Evolutionary conservation across 495 filamentous ascomycete genomes (phyloP), one percentile per base, ranked within the genome.

Genomic region (Daldinia grandis): DNA sequence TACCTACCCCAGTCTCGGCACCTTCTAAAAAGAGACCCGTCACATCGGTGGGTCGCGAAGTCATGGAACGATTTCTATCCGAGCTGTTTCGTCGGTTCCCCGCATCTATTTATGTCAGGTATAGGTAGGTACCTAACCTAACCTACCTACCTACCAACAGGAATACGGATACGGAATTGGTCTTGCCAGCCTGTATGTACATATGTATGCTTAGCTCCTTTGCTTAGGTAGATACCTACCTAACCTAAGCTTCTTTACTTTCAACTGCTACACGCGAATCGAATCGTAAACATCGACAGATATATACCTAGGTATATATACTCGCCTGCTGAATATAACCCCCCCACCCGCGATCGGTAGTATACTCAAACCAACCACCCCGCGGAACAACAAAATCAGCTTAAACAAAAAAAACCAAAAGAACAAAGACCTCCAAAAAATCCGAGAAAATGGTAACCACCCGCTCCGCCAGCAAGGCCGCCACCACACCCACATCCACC

Each of bases 371-470:
- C n/a, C n/a, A n/a, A n/a, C n/a, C n/a, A n/a, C 17, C 33, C 30
- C 27, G 54, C 30, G 19, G 54, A 24, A 35, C 17, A 35, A 4
- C 30, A 3, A 56, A 35, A 56, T 17, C n/a, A 35, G n/a, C n/a
- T 17, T 17, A 21, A 4, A 19, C 4, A 55, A 19, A 33, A 5
- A 35, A 27, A 27, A 8, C n/a, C n/a, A 37, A n/a, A 44, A 28
- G 2, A 15, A 28, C 27, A 24, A 40, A 44, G 3, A 40, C n/a
- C n/a, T n/a, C n/a, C n/a, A 58, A 27, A 25, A 40, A 40, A 58
- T n/a, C n/a, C n/a, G n/a, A 27, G n/a, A 28, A 35, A 68, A 78
- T 78, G 74, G 72, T 71, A 38, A 68, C 70, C 19, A 78, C 74
- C 8, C 72, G 76, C 56, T 75, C 75, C 56, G 74, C 69, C 25